Evolutionary conservation across 2,329 filamentous ascomycete genomes (phyloP), one percentile per base, ranked within the genome.

Genomic region (Colletotrichum liriopes): DNA sequence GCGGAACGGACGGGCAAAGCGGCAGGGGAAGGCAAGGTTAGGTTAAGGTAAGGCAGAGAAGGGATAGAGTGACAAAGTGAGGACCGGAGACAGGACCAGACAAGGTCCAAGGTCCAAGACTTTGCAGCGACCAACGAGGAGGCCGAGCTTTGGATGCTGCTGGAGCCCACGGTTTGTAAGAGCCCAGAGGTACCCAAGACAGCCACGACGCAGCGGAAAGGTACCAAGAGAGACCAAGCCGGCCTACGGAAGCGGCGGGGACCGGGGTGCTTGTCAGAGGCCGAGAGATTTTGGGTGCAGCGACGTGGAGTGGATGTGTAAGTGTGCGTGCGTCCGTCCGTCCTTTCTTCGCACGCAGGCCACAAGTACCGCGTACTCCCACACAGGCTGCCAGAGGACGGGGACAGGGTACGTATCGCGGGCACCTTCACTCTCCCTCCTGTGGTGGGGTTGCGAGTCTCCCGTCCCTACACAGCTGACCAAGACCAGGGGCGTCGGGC

Each of bases 191-290:
- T 69, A 69, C 65, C 61, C 66, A 72, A 55, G 59, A 60, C 59
- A 55, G 54, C 43, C 59, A 72, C 41, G 41, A n/a, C 39, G 16
- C 29, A 47, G 43, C 47, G 56, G 55, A 69, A 56, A 61, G 65
- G 62, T 67, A 72, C 70, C 65, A 72, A 72, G 70, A 45, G 37
- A 51, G 45, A 12, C 70, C 70, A 72, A 72, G 70, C 54, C 65
- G 70, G 70, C 45, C 70, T 60, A 72, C 70, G 70, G 70, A 72
- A 72, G 70, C 65, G 65, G 70, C 70, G 70, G 70, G 70, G 70
- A 72, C 70, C 70, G 60, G 70, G 70, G 70, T 72, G 70, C 65
- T 72, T 72, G 70, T 72, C 70, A 72, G 65, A 72, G 66, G 54
- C 65, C 70, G 66, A 72, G 58, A 51, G 58, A 67, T 52, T 59